phyloP scores from a whole-genome alignment of 1,284 basidiomycete species.

The Cutaneotrichosporon dermatis region DNA sequence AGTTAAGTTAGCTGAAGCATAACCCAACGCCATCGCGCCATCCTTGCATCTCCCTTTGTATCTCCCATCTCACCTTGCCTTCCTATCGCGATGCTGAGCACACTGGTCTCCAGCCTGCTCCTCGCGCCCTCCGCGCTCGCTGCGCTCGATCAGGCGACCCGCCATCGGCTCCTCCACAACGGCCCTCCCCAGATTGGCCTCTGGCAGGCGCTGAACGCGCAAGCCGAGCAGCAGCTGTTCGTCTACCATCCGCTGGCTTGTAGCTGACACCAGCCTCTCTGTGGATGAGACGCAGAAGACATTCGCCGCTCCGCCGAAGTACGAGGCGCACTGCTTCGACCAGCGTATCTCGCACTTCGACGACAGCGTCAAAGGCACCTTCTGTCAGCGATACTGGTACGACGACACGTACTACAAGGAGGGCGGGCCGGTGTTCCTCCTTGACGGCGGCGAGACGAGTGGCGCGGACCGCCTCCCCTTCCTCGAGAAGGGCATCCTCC shows the following conservation, averaged over 20 bases:
- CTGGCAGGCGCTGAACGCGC: conserved; percentile 27
- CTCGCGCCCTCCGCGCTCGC: neutral
- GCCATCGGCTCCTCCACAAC: conserved; percentile 28
- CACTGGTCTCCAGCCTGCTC: conserved; percentile 1
- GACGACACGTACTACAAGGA: conserved; percentile 74
- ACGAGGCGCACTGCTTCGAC: conserved; percentile 59
- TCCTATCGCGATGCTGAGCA: neutral
- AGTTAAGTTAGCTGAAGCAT: neutral
- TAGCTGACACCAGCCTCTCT: neutral
- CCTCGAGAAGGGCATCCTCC: conserved; percentile 64
- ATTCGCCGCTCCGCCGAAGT: conserved; percentile 13
- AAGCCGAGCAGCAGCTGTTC: conserved; percentile 41
- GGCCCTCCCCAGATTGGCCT: conserved; percentile 37
- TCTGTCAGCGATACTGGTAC: conserved; percentile 70
- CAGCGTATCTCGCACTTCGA: conserved; percentile 76
- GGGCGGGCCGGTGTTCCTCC: conserved; percentile 70
- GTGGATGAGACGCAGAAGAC: neutral
- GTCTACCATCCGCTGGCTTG: conserved; percentile 16
- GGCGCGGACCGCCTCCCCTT: conserved; percentile 47
- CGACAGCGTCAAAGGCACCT: conserved; percentile 44
- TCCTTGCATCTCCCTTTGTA: neutral
- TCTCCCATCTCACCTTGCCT: too few species aligned
- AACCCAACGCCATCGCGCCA: neutral
- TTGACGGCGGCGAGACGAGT: conserved; percentile 77
- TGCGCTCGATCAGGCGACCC: conserved; percentile 21